phyloP scores from a whole-genome alignment of 2,329 filamentous ascomycete species.

The Penicillium sp. region DNA sequence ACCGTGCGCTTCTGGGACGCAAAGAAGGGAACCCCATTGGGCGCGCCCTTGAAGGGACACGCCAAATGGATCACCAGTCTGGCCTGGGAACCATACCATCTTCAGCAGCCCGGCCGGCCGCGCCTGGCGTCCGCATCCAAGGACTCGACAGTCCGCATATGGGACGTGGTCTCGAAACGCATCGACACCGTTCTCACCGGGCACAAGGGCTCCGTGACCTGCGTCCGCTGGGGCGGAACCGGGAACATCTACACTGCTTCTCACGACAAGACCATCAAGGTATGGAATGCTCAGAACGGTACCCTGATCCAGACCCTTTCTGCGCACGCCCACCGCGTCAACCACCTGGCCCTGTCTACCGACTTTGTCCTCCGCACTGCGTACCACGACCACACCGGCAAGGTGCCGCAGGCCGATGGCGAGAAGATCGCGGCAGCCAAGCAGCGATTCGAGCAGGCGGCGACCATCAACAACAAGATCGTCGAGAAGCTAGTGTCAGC shows the following conservation, averaged over 20 bases:
- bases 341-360: slow-evolving; percentile 85
- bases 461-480: slow-evolving; percentile 63
- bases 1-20: slow-evolving; percentile 85
- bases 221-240: slow-evolving; percentile 89
- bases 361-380: slow-evolving; percentile 80
- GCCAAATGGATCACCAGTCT: slow-evolving; percentile 80
- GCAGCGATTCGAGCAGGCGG: slow-evolving; percentile 76
- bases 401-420: slow-evolving; percentile 59
- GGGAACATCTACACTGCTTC: slow-evolving; percentile 74
- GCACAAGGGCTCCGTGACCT: slow-evolving; percentile 80
- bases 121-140: slow-evolving; percentile 80
- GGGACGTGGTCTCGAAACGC: slow-evolving; percentile 68
- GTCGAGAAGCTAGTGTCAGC: slow-evolving; percentile 81
- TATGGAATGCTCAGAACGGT: slow-evolving; percentile 76
- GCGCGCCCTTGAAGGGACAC: slow-evolving; percentile 70
- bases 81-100: slow-evolving; percentile 87
- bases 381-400: slow-evolving; percentile 73
- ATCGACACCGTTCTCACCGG: slow-evolving; percentile 77
- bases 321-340: slow-evolving; percentile 87
- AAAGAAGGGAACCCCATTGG: slow-evolving; percentile 64
- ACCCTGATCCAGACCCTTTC: slow-evolving; percentile 70
- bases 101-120: slow-evolving; percentile 63
- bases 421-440: slow-evolving; percentile 67
- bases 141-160: slow-evolving; percentile 78
- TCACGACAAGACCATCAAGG: slow-evolving; percentile 83